Evolutionary conservation across 1,139 yeast species (phyloP), one percentile per base, ranked within the genome.

Genomic region (Zygoascus meyerae): DNA sequence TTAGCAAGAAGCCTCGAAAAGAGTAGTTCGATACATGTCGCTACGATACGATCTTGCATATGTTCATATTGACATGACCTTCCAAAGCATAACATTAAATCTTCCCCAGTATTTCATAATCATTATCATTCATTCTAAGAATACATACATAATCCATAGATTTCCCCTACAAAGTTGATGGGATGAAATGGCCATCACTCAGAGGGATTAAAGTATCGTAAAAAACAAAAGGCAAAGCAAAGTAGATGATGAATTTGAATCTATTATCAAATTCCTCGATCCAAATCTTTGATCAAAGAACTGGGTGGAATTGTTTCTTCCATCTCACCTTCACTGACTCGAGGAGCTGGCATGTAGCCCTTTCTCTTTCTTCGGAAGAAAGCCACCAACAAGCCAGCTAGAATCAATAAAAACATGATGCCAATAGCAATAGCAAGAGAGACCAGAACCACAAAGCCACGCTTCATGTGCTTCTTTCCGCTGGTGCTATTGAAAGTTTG

Each of bases 401-500:
- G 68, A 26, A 92, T 84, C 45, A 90, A 64, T 1, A 86, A 62
- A 9, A 82, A 70, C 41, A 90, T 78, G 2, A 96, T 79, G 1
- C 92, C 95, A 36, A 92, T 65, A 0, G 97, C 90, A 60, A 92
- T 77, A 0, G 97, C 97, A 48, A 89, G 74, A 0, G 95, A 83
- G 34, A 92, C 79, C 30, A 95, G 83, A 6, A 89, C 95, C 15
- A 90, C 89, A 62, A 81, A 86, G 1, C 97, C 97, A 16, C 75
- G 60, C n/a, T 58, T 59, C 63, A 68, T 59, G 48, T 58, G 54
- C 17, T 52, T 45, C 29, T 55, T 51, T 15, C 54, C 55, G 26
- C 44, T 43, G 32, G 54, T 33, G 17, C 48, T 50, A 36, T 52
- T 54, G 49, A 57, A 52, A 35, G 54, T 34, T 49, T 48, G 43